These are phyloP conservation scores for Pythium vanterpoolii DNA, from an alignment of 352 stramenopile genomes.

Conservation along the genomic window DNA sequence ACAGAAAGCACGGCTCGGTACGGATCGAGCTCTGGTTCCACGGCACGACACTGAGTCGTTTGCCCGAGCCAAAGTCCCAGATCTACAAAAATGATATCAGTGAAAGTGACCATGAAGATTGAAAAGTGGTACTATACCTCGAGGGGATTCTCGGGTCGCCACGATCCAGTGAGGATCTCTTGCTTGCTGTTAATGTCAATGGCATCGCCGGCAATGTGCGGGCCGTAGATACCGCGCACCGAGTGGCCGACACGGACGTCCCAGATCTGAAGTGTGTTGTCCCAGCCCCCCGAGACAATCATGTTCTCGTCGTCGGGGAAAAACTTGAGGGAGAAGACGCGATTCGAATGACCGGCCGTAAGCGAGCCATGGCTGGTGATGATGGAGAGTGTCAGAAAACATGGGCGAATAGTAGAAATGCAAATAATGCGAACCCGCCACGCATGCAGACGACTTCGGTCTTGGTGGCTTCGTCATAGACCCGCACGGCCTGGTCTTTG, in stretches of 20 bases:
- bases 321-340: slow-evolving; percentile 91
- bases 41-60: slow-evolving; percentile 66
- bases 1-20: slow-evolving; percentile 84
- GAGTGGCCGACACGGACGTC: slow-evolving; percentile 83
- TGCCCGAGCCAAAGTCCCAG: slow-evolving; percentile 88
- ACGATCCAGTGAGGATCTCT: slow-evolving; percentile 89
- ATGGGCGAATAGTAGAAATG: background rate
- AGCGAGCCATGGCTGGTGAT: slow-evolving; percentile 38
- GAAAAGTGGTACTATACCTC: slow-evolving; percentile 26
- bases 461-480: slow-evolving; percentile 91
- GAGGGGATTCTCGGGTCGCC: slow-evolving; percentile 86
- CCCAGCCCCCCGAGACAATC: slow-evolving; percentile 87
- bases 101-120: background rate
- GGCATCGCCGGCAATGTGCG: slow-evolving; percentile 81
- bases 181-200: slow-evolving; percentile 71
- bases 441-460: slow-evolving; percentile 68
- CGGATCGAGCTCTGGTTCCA: slow-evolving; percentile 86
- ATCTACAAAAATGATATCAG: slow-evolving; percentile 25
- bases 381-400: background rate
- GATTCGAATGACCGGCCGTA: slow-evolving; percentile 88
- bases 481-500: slow-evolving; percentile 85
- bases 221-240: slow-evolving; percentile 88
- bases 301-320: slow-evolving; percentile 74
- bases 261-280: slow-evolving; percentile 94
- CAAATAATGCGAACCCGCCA: slow-evolving; percentile 31